Base-by-base conservation (phyloP, 805 yeast species). In the Debaryomyces maramus region DNA sequence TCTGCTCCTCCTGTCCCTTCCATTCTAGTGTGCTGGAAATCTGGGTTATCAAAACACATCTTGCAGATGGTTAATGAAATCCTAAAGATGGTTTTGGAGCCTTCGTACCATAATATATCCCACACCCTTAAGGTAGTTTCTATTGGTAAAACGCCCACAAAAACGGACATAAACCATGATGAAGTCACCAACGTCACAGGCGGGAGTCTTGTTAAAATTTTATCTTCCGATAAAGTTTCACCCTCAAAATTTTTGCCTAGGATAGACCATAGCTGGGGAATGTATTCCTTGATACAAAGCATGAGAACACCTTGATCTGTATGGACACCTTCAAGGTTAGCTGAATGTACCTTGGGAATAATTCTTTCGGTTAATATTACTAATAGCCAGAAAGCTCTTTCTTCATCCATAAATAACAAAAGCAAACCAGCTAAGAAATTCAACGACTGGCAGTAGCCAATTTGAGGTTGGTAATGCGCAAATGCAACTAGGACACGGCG, bases 141-240 rank as follows among this genome's bases (percentile, higher is more conserved):
- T 16, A 88, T 80, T 0, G 99, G 99, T 18, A 93, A 63, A 0
- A 84, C 80, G 0, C 96, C 96, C 24, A 93, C 88, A 63, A 86
- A 93, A n/a, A 88, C 78, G 52, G 97, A 86, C 98, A 93, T 91
- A 57, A 93, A 93, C 99, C 99, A 93, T 39, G 96, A 82, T 0
- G 97, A 91, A 0, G 98, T 93, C 50, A 95, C 93, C 33, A 93
- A 72, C 1, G 97, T 86, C 3, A 93, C 77, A 2, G 97, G 96
- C 1, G 99, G 98, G 32, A 90, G 65, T 49, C 85, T 83, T 11
- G 79, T 73, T 22, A 91, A 71, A 44, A 87, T 81, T 53, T 75
- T 72, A 51, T 62, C 72, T 23, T 63, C 72, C 38, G 61, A 66
- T 52, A 60, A 62, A 53, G 50, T 61, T 54, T 56, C 70, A 34